Base-by-base conservation (phyloP, 345 rosid species). In the Cardamine occulta region DNA sequence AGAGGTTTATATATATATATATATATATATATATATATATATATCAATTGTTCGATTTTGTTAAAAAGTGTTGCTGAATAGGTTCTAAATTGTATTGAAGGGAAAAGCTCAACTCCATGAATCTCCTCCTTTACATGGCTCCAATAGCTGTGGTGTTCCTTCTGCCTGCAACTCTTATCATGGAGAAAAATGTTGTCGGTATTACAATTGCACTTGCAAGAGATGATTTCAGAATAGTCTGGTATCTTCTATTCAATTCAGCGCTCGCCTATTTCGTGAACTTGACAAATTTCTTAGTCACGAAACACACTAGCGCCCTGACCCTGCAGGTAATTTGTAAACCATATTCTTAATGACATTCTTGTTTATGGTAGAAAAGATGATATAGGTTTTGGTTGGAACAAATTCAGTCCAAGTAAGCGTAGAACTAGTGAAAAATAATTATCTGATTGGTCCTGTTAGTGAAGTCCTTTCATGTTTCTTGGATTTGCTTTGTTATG, bases 71-170 rank as follows among this genome's bases (percentile, higher is more conserved):
- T 48, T 63, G 62, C 66, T 84, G 63, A 84, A 76, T 18, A 7
- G 2, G n/a, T 49, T 57, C 23, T 24, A 28, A 24, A 26, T 72
- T 69, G 29, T 70, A 45, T 78, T 84, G 14, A 71, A 96, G 99
- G 90, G 99, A 96, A 86, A 96, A 93, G 88, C 89, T 96, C 70
- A 91, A 93, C 85, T 93, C 99, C 26, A 93, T 96, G 98, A 96
- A 96, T 76, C 92, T 96, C 11, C 95, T 96, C 44, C 86, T 96
- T 5, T 96, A 96, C 86, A 96, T 96, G 99, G 97, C 98, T 76
- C 99, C 99, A 0, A 83, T 96, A 72, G 99, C 99, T 18, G 99
- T 96, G 7, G 89, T 89, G 26, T 85, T 91, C 66, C 88, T 96
- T 54, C 91, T 96, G 6, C 99, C 99, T 5, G 96, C 96, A 45